phyloP scores from a whole-genome alignment of 2,329 filamentous ascomycete species.

The Xylaria sp. region DNA sequence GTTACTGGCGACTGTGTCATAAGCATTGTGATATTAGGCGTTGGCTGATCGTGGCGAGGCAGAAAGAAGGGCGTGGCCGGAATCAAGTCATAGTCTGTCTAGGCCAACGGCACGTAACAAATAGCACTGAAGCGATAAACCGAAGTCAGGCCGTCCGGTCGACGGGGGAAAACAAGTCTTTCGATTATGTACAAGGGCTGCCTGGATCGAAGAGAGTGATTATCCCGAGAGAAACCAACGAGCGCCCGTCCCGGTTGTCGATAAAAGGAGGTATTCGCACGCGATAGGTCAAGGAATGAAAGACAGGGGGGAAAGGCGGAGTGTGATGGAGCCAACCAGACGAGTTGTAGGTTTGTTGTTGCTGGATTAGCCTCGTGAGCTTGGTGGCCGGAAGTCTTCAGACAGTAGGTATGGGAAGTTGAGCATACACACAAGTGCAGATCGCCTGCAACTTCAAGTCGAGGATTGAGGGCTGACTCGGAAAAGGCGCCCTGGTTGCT shows the following conservation, averaged over 20 bases:
- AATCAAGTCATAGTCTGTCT: conserved; percentile 40
- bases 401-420: neutral
- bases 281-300: conserved; percentile 25
- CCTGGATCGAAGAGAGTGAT: neutral
- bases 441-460: conserved; percentile 4
- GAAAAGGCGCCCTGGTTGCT: conserved; percentile 36
- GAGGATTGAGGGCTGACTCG: conserved; percentile 14
- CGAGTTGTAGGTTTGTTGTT: neutral
- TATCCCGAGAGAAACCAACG: conserved; percentile 1
- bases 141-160: conserved; percentile 13
- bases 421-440: neutral
- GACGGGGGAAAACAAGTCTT: neutral
- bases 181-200: neutral
- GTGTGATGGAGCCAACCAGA: conserved; percentile 18
- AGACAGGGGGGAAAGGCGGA: conserved; percentile 23
- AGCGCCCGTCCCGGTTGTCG: conserved; percentile 12
- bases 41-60: conserved; percentile 29
- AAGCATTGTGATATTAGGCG: conserved; percentile 55
- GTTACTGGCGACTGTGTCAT: conserved; percentile 57
- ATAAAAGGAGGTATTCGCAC: conserved; percentile 25
- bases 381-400: neutral
- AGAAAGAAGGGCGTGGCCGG: conserved; percentile 26
- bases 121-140: conserved; percentile 18
- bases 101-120: conserved; percentile 23
- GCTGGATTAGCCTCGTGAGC: conserved; percentile 3